phyloP scores from a whole-genome alignment of 495 filamentous ascomycete genomes.

The Aspergillus sparsus region DNA sequence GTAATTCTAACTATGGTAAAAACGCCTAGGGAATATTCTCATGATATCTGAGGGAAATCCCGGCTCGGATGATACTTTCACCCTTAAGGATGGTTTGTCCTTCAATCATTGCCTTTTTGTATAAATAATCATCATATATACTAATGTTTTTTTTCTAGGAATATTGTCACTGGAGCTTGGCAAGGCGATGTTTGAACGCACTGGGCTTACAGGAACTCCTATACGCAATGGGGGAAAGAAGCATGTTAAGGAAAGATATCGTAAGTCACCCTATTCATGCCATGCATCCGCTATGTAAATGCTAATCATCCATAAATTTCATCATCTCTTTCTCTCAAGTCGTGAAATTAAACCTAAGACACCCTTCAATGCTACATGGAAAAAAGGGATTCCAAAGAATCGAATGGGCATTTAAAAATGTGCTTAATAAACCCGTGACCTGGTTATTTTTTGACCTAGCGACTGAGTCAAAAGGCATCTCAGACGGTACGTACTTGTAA shows the following conservation, averaged over 20 bases:
- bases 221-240: conserved; percentile 59
- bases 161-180: conserved; percentile 75
- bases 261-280: conserved; percentile 33
- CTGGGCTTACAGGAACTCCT: conserved; percentile 78
- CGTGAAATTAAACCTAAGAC: conserved; percentile 77
- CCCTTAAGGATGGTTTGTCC: conserved; percentile 64
- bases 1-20: neutral
- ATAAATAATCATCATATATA: neutral
- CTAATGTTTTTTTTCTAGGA: conserved; percentile 45
- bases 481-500: conserved; percentile 30
- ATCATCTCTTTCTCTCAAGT: conserved; percentile 45
- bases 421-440: conserved; percentile 65
- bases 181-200: conserved; percentile 81
- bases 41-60: conserved; percentile 87
- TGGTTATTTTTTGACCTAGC: conserved; percentile 81
- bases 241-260: conserved; percentile 60
- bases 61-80: conserved; percentile 79
- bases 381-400: conserved; percentile 90
- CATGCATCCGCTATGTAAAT: neutral
- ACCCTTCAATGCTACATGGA: conserved; percentile 81
- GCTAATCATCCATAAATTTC: neutral
- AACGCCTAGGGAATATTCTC: conserved; percentile 69
- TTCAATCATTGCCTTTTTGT: too few species aligned
- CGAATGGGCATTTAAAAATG: conserved; percentile 81
- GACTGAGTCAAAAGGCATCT: conserved; percentile 20